Percentiles rank a stretch among this genome's conserved stretches.
phyloP scores from a whole-genome alignment of 2,329 filamentous ascomycete genomes.

The Fusarium agapanthi region DNA sequence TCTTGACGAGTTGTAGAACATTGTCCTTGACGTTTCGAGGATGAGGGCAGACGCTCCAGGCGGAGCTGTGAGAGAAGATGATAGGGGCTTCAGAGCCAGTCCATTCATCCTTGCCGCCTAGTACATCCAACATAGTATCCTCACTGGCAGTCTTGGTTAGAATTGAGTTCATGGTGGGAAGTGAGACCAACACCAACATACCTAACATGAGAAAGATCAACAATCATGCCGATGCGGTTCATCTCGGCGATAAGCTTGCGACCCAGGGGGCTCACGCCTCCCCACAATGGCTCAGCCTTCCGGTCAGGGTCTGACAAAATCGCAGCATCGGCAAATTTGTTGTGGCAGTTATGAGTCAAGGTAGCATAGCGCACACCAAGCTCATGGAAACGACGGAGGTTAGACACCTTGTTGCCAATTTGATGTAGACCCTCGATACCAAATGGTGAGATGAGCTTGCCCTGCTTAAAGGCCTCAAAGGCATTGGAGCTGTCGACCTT shows the following conservation, averaged over 20 bases:
- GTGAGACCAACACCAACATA: slow-evolving; percentile 15
- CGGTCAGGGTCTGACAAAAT: slow-evolving; percentile 63
- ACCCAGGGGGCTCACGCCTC: slow-evolving; percentile 77
- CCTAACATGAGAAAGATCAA: slow-evolving; percentile 81
- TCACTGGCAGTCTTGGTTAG: slow-evolving; percentile 52
- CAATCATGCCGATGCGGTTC: slow-evolving; percentile 95
- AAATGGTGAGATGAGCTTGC: slow-evolving; percentile 78
- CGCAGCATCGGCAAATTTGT: slow-evolving; percentile 87
- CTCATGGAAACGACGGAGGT: slow-evolving; percentile 76
- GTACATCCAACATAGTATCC: slow-evolving; percentile 86
- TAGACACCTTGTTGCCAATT: slow-evolving; percentile 84
- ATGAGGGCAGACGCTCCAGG: slow-evolving; percentile 82
- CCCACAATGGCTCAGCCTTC: slow-evolving; percentile 67
- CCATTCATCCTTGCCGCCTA: slow-evolving; percentile 72
- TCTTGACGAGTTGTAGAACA: slow-evolving; percentile 78
- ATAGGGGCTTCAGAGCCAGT: slow-evolving; percentile 79
- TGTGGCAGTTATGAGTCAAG: slow-evolving; percentile 93
- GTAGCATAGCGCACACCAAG: slow-evolving; percentile 89
- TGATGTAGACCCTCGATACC: slow-evolving; percentile 92
- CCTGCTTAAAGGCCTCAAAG: slow-evolving; percentile 65
- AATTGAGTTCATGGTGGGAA: too few relatives aligned
- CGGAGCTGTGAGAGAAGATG: slow-evolving; percentile 90
- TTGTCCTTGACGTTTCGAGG: slow-evolving; percentile 91
- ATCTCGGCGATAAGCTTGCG: slow-evolving; percentile 80
- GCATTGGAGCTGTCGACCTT: slow-evolving; percentile 69